Base-by-base conservation (phyloP, 306 rosid species). In the Hippophae gyantsensis region DNA sequence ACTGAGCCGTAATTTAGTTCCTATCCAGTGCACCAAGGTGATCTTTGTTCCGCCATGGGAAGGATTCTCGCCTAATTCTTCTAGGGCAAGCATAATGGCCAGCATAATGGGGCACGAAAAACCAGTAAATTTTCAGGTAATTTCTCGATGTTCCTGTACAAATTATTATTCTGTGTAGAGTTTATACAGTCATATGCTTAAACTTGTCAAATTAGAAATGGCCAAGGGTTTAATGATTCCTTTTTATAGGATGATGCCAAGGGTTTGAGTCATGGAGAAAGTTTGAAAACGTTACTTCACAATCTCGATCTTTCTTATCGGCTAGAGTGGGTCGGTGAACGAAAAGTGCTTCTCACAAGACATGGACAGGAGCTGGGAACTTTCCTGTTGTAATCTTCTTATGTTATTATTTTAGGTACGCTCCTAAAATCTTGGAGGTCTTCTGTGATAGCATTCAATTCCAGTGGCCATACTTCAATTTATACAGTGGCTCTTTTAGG, bases 41-140 rank as follows among this genome's bases (percentile, higher is more conserved):
- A 87, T 92, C 48, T 92, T 92, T 71, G 87, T 92, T 69, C 95
- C 95, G 56, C 98, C 98, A 42, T 92, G 98, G 96, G 98, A 92
- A 57, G 98, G 98, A 78, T 87, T 92, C 77, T 92, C 96, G 10
- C 93, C 98, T n/a, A 92, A 87, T 75, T 78, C 95, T 74, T 81
- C 95, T 56, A 84, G 95, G 62, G 83, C 89, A 63, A 92, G 98
- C 81, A 81, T 90, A 61, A 90, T 90, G 87, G 96, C 89, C 52
- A 83, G 75, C 78, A 79, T 89, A 62, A 70, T 72, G 72, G 95
- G 78, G 70, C 70, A 66, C 51, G 86, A 78, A 54, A 54, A 64
- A 67, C 77, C 75, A 62, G 61, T 65, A 64, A 74, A 75, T 48
- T 59, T 62, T 26, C 78, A 75, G 96, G 97, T 90, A 75, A 56